phyloP scores from a whole-genome alignment of 257 asterid species.

The Rubia yunnanensis region DNA sequence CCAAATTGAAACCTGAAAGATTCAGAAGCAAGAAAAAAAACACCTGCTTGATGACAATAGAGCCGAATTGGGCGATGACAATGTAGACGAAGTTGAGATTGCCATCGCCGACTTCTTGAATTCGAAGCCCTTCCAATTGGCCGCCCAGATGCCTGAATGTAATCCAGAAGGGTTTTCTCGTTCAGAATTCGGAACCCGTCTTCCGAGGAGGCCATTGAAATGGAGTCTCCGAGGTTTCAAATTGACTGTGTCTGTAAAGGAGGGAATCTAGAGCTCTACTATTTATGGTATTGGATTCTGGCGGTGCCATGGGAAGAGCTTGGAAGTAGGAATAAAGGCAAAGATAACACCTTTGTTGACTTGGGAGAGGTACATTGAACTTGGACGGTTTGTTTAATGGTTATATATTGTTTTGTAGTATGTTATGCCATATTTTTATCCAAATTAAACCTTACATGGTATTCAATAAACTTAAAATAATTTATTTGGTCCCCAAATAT shows the following conservation, averaged over 20 bases:
- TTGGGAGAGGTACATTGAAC: conserved; percentile 1
- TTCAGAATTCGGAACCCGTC: conserved; percentile 61
- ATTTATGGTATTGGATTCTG: not conserved
- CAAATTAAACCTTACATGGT: too few species aligned
- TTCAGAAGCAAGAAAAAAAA: not conserved
- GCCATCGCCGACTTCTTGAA: conserved; percentile 96
- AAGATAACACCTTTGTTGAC: not conserved
- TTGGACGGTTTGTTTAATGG: conserved; percentile 3
- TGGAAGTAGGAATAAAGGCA: not conserved
- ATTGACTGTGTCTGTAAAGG: not conserved
- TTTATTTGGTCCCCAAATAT: too few species aligned
- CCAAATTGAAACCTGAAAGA: not conserved
- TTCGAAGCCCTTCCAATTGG: conserved; percentile 47
- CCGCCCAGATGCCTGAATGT: conserved; percentile 60
- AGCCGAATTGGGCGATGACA: conserved; percentile 47
- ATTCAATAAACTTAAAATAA: too few species aligned
- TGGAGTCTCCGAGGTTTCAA: not conserved
- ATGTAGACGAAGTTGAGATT: conserved; percentile 92
- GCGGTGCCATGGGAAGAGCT: not conserved
- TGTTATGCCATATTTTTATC: too few species aligned
- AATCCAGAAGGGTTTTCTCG: conserved; percentile 65
- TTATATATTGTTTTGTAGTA: too few species aligned
- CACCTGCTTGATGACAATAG: conserved; percentile 89
- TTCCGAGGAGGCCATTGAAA: conserved; percentile 32
- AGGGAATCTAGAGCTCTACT: not conserved